A percentile compares a stretch with the other conserved stretches of the same genome.
Conservation (phyloP, 1,139 yeast genomes). For the Diutina rugosa region DNA sequence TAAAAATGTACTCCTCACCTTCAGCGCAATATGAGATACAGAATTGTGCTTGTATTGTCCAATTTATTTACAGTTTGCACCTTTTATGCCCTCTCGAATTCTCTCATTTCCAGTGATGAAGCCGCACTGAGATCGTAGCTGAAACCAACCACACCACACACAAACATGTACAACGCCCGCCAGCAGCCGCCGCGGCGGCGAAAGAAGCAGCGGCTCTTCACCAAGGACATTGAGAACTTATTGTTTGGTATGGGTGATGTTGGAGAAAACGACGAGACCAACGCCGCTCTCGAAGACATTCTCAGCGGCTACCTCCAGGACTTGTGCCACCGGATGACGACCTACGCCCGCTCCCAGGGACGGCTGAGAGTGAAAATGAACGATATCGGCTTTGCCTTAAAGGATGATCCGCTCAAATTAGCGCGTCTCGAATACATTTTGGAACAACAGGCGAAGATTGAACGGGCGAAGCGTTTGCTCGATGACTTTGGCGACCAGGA, state of each 20-base stretch:
- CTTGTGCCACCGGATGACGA: slow-evolving; percentile 27
- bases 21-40: too few relatives aligned
- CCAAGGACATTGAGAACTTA: slow-evolving; percentile 58
- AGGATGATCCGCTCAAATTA: slow-evolving; percentile 72
- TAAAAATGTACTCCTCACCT: too few relatives aligned
- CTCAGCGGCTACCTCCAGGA: slow-evolving; percentile 65
- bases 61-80: too few relatives aligned
- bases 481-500: slow-evolving; percentile 41
- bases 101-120: neutral
- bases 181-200: slow-evolving; percentile 7
- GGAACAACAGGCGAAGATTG: slow-evolving; percentile 60
- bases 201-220: slow-evolving; percentile 32
- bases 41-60: too few relatives aligned
- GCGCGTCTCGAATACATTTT: slow-evolving; percentile 78
- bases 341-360: slow-evolving; percentile 25
- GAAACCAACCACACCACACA: neutral
- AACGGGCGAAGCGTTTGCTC: slow-evolving; percentile 60
- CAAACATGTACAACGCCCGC: neutral
- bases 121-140: neutral
- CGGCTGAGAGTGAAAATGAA: slow-evolving; percentile 72
- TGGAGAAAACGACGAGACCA: slow-evolving; percentile 66
- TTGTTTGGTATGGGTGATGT: slow-evolving; percentile 84
- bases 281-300: slow-evolving; percentile 74
- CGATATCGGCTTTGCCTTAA: slow-evolving; percentile 74
- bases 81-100: neutral